These are phyloP conservation scores for Cryptococcus sp. DNA, from an alignment of 1,284 basidiomycete species.

Conservation along the genomic window DNA sequence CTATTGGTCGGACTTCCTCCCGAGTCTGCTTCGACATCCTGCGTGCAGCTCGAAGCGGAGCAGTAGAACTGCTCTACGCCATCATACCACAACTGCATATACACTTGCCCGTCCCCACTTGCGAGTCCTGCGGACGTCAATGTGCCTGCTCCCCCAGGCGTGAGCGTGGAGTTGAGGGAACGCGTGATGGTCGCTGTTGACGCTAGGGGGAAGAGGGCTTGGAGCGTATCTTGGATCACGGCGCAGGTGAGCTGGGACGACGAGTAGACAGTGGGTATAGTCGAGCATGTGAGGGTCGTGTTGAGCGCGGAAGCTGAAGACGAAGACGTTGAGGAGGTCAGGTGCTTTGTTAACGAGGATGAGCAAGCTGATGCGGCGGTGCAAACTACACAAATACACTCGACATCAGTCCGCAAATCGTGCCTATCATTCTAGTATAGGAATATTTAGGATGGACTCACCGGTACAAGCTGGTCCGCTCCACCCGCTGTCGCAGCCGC, in stretches of 20 bases:
- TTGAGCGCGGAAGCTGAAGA: constrained; percentile 17
- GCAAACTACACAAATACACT: constrained; percentile 29
- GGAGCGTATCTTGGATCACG: constrained; percentile 72
- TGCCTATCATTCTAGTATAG: too few relatives aligned
- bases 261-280: constrained; percentile 34
- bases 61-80: constrained; percentile 81
- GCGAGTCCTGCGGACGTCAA: constrained; percentile 42
- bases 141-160: constrained; percentile 56
- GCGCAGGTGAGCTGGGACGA: constrained; percentile 41
- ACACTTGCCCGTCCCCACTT: constrained; percentile 61
- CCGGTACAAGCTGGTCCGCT: constrained; percentile 72
- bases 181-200: constrained; percentile 75
- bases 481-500: constrained; percentile 72
- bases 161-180: constrained; percentile 66
- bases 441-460: constrained; percentile 16
- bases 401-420: not conserved
- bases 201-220: constrained; percentile 67
- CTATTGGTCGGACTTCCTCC: constrained; percentile 39
- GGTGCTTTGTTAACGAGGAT: constrained; percentile 19
- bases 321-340: constrained; percentile 6
- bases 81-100: constrained; percentile 78
- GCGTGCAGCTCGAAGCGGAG: constrained; percentile 66
- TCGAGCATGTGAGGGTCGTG: constrained; percentile 31
- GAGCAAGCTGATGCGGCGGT: constrained; percentile 24
- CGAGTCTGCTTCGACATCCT: constrained; percentile 54